phyloP scores from a whole-genome alignment of 2,329 filamentous ascomycete genomes.

The Trichoderma sp. region DNA sequence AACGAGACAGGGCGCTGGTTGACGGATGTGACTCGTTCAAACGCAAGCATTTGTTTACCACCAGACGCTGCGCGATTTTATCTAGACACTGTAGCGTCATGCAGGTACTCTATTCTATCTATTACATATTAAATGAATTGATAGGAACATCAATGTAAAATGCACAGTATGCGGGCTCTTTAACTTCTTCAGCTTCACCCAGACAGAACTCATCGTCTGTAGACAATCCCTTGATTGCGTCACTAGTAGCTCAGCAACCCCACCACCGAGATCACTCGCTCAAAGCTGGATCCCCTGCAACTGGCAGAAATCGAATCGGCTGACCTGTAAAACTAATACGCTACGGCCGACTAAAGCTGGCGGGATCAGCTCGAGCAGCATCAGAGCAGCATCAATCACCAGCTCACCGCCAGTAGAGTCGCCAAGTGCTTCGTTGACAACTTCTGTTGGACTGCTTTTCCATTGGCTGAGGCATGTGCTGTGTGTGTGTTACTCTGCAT shows the following conservation, averaged over 20 bases:
- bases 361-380: not conserved
- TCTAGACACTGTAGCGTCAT: not conserved
- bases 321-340: slow-evolving; percentile 18
- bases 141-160: not conserved
- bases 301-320: slow-evolving; percentile 1
- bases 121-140: not conserved
- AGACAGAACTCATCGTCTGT: not conserved
- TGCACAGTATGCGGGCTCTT: not conserved
- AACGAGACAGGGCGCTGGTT: not conserved
- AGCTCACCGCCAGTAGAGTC: slow-evolving; percentile 7
- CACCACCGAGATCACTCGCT: not conserved
- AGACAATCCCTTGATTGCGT: not conserved
- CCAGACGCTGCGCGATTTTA: not conserved
- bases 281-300: not conserved
- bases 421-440: not conserved
- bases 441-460: not conserved
- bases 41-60: not conserved
- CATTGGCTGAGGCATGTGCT: not conserved
- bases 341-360: slow-evolving; percentile 2
- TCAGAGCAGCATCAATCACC: not conserved
- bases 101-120: not conserved
- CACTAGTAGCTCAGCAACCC: slow-evolving; percentile 5
- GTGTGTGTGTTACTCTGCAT: not conserved
- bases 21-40: not conserved
- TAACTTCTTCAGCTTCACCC: not conserved